Evolutionary conservation across 768 basidiomycete species (phyloP).

Genomic region (Bullera alba): DNA sequence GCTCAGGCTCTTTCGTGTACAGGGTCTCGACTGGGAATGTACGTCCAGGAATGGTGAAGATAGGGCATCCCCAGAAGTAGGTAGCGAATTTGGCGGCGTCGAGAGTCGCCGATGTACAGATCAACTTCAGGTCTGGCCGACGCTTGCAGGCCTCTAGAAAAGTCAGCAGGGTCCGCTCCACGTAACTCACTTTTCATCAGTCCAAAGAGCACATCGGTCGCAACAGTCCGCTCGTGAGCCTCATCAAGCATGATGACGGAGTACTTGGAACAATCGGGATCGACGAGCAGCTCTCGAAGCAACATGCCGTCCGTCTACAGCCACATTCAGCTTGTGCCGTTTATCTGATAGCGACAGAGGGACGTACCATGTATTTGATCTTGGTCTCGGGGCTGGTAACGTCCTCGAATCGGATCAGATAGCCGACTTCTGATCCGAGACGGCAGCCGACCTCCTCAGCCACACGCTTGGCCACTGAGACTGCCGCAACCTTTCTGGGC

Average conservation of each 20-base stretch:
- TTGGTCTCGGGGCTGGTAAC: constrained; percentile 96
- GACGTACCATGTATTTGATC: constrained; percentile 87
- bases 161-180: constrained; percentile 9
- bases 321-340: no score
- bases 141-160: constrained; percentile 81
- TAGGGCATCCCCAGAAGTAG: constrained; percentile 97
- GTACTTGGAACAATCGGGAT: constrained; percentile 86
- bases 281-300: constrained; percentile 90
- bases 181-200: constrained; percentile 67
- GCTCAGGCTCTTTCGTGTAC: constrained; percentile 98
- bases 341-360: neutral
- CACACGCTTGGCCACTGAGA: constrained; percentile 98
- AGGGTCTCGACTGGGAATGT: constrained; percentile 96
- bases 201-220: constrained; percentile 97
- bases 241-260: constrained; percentile 98
- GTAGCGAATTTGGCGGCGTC: constrained; percentile 99
- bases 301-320: constrained; percentile 88
- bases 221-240: constrained; percentile 95
- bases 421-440: constrained; percentile 94
- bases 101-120: constrained; percentile 97
- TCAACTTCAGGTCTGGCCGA: constrained; percentile 90
- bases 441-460: constrained; percentile 97
- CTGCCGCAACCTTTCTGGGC: constrained; percentile 97
- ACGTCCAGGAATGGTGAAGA: constrained; percentile 98
- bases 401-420: constrained; percentile 98